These are phyloP conservation scores for Ceratocystis colombiana DNA, from an alignment of 2,329 filamentous ascomycete species.

Conservation along the genomic window DNA sequence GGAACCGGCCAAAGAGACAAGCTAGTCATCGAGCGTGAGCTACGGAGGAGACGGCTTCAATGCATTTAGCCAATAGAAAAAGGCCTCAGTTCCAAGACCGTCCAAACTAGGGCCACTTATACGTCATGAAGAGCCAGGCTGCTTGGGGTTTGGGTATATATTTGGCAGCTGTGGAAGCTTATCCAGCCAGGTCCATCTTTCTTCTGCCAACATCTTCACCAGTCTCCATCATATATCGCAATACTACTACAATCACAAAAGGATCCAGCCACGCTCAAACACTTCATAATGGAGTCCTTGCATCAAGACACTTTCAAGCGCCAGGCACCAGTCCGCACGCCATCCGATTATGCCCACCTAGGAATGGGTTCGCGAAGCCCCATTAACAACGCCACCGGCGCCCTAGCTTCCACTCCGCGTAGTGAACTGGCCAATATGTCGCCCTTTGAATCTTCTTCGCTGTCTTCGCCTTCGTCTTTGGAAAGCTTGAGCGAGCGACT, in stretches of 20 bases:
- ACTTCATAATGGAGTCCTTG: conserved; percentile 17
- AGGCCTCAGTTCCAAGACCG: conserved; percentile 2
- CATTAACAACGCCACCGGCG: not conserved
- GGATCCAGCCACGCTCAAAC: not conserved
- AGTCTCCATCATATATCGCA: not conserved
- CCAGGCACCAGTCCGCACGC: conserved; percentile 18
- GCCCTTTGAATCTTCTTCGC: not conserved
- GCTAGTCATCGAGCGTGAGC: not conserved
- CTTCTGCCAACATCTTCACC: not conserved
- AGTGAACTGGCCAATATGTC: conserved; percentile 18
- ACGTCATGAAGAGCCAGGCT: not conserved
- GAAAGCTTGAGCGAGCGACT: conserved; percentile 15
- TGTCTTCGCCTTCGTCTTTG: not conserved
- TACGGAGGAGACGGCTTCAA: not conserved
- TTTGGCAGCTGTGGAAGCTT: conserved; percentile 1
- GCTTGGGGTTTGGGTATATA: not conserved
- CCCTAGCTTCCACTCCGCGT: conserved; percentile 3
- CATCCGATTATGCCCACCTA: conserved; percentile 18
- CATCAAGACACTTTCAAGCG: conserved; percentile 24
- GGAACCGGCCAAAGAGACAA: not conserved
- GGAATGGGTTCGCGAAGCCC: not conserved
- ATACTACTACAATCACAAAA: not conserved
- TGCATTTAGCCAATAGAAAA: not conserved
- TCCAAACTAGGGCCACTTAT: not conserved
- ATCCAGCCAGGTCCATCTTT: too few species aligned